phyloP scores from a whole-genome alignment of 108 stramenopile genomes.

The Cyclostephanos invisitatus region DNA sequence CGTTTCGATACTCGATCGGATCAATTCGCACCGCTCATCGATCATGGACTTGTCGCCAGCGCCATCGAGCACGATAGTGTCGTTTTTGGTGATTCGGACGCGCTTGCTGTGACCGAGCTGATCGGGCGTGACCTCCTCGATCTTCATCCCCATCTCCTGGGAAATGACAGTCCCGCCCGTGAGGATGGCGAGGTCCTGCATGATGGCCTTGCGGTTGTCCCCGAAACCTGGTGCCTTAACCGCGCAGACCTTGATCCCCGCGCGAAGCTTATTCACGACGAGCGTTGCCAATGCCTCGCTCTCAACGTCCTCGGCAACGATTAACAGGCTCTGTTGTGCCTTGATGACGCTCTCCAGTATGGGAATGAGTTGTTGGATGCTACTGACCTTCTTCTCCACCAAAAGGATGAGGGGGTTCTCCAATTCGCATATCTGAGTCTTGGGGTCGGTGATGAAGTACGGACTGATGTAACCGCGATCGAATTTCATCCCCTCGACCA shows the following conservation, averaged over 20 bases:
- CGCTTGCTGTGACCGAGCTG: constrained; percentile 94
- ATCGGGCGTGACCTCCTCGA: constrained; percentile 91
- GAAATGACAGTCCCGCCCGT: constrained; percentile 98
- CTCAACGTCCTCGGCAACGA: constrained; percentile 99
- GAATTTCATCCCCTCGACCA: constrained; percentile 99
- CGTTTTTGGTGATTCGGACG: constrained; percentile 96
- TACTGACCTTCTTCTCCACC: constrained; percentile 99
- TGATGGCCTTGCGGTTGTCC: constrained; percentile 99
- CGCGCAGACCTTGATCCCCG: constrained; percentile 99
- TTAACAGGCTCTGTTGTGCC: constrained; percentile 90
- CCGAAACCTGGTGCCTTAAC: constrained; percentile 99
- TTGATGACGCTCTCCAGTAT: constrained; percentile 95
- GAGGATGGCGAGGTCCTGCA: constrained; percentile 98
- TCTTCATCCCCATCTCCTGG: constrained; percentile 97
- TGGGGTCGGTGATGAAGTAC: constrained; percentile 99
- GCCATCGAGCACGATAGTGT: constrained; percentile 97
- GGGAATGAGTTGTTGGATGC: constrained; percentile 94
- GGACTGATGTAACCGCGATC: constrained; percentile 99
- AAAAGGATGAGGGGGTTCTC: constrained; percentile 97
- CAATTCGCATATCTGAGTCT: constrained; percentile 95
- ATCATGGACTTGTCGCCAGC: constrained; percentile 87
- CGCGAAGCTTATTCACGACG: constrained; percentile 99
- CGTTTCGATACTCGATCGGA: constrained; percentile 90
- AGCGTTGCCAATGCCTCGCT: constrained; percentile 97
- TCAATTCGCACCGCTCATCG: constrained; percentile 94